Percentiles rank a stretch among this genome's conserved stretches.
Conservation (phyloP, 495 filamentous ascomycete genomes). For the Podospora australis region DNA sequence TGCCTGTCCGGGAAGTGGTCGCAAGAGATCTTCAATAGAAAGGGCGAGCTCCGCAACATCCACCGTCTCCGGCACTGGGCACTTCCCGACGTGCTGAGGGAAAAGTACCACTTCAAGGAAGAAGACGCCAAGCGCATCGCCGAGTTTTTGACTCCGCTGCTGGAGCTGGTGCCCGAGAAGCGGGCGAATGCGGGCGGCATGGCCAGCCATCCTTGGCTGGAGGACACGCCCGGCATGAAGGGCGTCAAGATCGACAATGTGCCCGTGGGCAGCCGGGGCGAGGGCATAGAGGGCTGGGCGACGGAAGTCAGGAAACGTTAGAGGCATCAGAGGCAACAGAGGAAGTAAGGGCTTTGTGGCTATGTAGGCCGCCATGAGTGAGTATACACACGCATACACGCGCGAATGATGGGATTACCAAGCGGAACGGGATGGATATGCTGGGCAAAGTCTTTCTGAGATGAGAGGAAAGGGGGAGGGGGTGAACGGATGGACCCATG, state of each 20-base stretch:
- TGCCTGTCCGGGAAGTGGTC: conserved; percentile 92
- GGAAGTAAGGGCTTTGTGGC: too few species aligned
- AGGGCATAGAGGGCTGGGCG: conserved; percentile 96
- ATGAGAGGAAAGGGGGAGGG: too few species aligned
- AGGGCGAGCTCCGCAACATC: conserved; percentile 96
- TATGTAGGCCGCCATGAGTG: too few species aligned
- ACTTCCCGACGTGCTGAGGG: conserved; percentile 82
- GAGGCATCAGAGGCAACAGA: too few species aligned
- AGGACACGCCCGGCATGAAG: conserved; percentile 82
- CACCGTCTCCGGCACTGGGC: conserved; percentile 96
- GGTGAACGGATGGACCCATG: too few species aligned
- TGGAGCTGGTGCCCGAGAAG: conserved; percentile 79
- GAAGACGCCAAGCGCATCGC: conserved; percentile 71
- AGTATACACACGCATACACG: too few species aligned
- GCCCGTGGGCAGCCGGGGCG: conserved; percentile 72
- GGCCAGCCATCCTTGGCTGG: conserved; percentile 73
- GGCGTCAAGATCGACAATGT: conserved; percentile 62
- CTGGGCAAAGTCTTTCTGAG: too few species aligned
- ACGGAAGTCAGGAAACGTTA: conserved; percentile 81
- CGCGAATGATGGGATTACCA: too few species aligned
- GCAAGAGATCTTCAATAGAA: conserved; percentile 97
- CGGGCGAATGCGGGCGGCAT: conserved; percentile 95
- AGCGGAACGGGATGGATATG: too few species aligned
- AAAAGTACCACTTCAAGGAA: conserved; percentile 91
- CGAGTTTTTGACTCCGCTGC: conserved; percentile 87